Evolutionary conservation across 805 yeast species (phyloP).

Genomic region (Sugiyamaella smithiae): DNA sequence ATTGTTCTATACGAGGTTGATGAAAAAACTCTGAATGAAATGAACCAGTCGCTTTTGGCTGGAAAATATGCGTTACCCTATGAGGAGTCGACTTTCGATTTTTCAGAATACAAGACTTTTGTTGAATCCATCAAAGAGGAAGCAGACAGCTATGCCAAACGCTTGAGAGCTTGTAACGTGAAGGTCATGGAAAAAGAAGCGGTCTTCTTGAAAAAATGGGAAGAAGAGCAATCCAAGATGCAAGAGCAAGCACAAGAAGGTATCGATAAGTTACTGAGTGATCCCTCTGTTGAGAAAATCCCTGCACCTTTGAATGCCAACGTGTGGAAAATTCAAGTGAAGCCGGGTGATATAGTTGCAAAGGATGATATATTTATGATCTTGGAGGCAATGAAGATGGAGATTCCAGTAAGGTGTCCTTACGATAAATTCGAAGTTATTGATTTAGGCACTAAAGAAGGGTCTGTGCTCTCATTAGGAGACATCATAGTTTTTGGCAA

Average conservation of each 20-base stretch:
- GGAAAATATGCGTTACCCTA: conserved; percentile 76
- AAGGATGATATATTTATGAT: conserved; percentile 78
- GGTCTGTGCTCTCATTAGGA: not conserved
- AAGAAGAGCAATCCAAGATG: conserved; percentile 62
- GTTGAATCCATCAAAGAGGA: conserved; percentile 65
- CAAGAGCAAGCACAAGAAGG: conserved; percentile 38
- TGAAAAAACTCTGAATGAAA: conserved; percentile 73
- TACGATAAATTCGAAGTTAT: conserved; percentile 1
- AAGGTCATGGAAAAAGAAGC: conserved; percentile 84
- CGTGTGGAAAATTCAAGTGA: conserved; percentile 83
- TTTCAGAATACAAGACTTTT: conserved; percentile 73
- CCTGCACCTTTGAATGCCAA: conserved; percentile 86
- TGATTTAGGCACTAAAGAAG: not conserved
- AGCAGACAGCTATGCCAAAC: conserved; percentile 59
- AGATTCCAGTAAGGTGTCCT: conserved; percentile 44
- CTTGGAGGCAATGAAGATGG: conserved; percentile 98
- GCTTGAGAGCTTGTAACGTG: conserved; percentile 49
- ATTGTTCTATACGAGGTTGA: conserved; percentile 88
- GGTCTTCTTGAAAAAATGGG: conserved; percentile 71
- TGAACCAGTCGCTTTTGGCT: conserved; percentile 41
- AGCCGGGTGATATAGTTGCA: conserved; percentile 69
- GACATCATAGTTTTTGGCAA: not conserved
- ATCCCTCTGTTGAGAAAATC: conserved; percentile 74
- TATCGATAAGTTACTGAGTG: conserved; percentile 61
- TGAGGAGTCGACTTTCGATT: conserved; percentile 75